These are phyloP conservation scores for Ulvella scutata DNA, from an alignment of 139 green algal genomes.

Conservation along the genomic window DNA sequence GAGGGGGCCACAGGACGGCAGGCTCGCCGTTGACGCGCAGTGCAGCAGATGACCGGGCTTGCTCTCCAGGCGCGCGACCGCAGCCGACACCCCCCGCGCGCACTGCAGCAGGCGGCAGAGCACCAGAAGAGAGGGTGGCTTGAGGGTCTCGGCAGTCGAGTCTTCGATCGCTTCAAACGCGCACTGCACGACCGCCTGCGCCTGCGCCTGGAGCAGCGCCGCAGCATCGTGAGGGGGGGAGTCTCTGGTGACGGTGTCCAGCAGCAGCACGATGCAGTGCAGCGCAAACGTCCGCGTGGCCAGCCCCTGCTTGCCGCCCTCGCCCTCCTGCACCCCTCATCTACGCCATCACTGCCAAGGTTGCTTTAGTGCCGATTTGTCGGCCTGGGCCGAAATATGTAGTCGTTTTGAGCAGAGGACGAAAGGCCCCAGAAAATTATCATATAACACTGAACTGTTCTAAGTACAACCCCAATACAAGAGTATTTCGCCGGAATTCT, in stretches of 20 bases:
- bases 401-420: no score
- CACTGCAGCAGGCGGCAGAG: neutral
- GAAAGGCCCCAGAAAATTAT: no score
- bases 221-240: neutral
- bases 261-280: neutral
- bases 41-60: no score
- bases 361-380: no score
- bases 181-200: neutral
- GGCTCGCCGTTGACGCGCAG: no score
- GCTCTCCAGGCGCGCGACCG: neutral
- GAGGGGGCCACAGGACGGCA: no score
- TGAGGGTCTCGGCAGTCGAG: neutral
- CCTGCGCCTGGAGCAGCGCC: neutral
- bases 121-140: neutral
- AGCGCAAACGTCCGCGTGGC: neutral
- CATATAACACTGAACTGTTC: no score
- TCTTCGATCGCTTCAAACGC: neutral
- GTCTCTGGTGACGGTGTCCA: neutral
- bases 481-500: no score
- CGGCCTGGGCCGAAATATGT: no score
- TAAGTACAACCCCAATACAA: no score
- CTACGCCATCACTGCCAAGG: neutral
- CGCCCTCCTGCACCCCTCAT: neutral
- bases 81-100: neutral
- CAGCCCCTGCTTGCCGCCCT: neutral